A percentile compares a stretch with the other conserved stretches of the same genome.
phyloP scores from a whole-genome alignment of 2,329 filamentous ascomycete genomes.

The Mollisia scopiformis region DNA sequence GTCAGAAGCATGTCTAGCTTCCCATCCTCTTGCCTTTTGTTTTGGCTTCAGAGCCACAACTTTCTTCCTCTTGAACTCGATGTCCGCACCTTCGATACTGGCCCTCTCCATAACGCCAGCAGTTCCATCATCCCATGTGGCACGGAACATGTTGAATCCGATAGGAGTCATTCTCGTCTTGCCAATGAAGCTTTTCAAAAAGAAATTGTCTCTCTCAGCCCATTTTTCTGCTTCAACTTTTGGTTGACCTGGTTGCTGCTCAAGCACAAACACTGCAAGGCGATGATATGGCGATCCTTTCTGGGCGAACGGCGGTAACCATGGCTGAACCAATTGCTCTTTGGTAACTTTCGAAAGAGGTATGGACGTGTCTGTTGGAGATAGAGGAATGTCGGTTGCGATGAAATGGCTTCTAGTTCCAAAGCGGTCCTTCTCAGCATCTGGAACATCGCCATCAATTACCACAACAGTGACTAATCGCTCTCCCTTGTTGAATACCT shows the following conservation, averaged over 20 bases:
- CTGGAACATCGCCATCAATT: constrained; percentile 88
- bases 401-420: constrained; percentile 85
- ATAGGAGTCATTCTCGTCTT: constrained; percentile 72
- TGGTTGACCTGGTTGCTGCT: constrained; percentile 66
- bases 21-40: constrained; percentile 65
- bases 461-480: constrained; percentile 84
- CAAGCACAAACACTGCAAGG: constrained; percentile 78
- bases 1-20: constrained; percentile 65
- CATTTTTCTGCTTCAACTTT: constrained; percentile 55
- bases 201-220: constrained; percentile 70
- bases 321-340: constrained; percentile 74
- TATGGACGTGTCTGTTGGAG: constrained; percentile 61
- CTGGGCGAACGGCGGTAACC: constrained; percentile 84
- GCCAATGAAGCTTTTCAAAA: constrained; percentile 73
- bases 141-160: constrained; percentile 86
- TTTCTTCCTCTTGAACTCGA: constrained; percentile 84
- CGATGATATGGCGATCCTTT: constrained; percentile 93
- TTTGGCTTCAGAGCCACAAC: constrained; percentile 68
- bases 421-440: constrained; percentile 75
- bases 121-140: constrained; percentile 86
- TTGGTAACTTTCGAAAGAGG: constrained; percentile 65
- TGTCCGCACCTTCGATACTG: constrained; percentile 72
- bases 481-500: constrained; percentile 81
- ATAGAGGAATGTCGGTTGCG: constrained; percentile 72
- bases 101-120: constrained; percentile 84